A percentile compares a stretch with the other conserved stretches of the same genome.
phyloP scores from a whole-genome alignment of 257 asterid genomes.

The Henckelia pumila region DNA sequence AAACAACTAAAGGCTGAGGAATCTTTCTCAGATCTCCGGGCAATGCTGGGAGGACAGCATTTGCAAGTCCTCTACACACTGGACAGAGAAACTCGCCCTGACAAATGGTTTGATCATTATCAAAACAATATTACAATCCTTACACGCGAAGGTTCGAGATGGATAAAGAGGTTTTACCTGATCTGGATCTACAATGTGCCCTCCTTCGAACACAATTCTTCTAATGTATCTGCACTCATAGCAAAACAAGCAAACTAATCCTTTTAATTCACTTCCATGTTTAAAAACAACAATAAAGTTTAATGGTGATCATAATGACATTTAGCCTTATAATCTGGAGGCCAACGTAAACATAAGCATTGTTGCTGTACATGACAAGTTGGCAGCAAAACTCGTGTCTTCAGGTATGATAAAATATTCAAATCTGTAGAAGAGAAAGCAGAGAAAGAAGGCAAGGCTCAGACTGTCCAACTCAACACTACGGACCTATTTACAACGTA shows the following conservation, averaged over 20 bases:
- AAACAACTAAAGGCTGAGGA: conserved; percentile 30
- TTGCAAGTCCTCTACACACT: conserved; percentile 94
- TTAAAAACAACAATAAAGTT: conserved; percentile 5
- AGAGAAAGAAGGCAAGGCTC: background rate
- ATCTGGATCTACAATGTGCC: conserved; percentile 93
- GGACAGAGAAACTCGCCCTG: conserved; percentile 99
- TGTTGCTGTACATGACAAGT: background rate
- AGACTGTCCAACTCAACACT: background rate
- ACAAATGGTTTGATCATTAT: conserved; percentile 27
- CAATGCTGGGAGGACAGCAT: conserved; percentile 69
- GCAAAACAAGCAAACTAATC: conserved; percentile 10
- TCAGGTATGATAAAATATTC: background rate
- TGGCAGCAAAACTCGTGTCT: background rate
- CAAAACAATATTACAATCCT: conserved; percentile 25
- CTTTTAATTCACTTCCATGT: conserved; percentile 16
- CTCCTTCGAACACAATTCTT: conserved; percentile 95
- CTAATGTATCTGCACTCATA: conserved; percentile 52
- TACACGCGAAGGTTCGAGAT: conserved; percentile 19
- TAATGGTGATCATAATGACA: background rate
- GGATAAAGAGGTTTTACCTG: conserved; percentile 51
- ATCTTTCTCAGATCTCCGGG: conserved; percentile 44
- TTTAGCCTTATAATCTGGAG: background rate
- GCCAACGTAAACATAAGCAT: background rate
- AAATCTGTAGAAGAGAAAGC: background rate
- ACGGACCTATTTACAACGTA: background rate